phyloP scores from a whole-genome alignment of 2,329 filamentous ascomycete genomes.

The Blastomyces silverae region DNA sequence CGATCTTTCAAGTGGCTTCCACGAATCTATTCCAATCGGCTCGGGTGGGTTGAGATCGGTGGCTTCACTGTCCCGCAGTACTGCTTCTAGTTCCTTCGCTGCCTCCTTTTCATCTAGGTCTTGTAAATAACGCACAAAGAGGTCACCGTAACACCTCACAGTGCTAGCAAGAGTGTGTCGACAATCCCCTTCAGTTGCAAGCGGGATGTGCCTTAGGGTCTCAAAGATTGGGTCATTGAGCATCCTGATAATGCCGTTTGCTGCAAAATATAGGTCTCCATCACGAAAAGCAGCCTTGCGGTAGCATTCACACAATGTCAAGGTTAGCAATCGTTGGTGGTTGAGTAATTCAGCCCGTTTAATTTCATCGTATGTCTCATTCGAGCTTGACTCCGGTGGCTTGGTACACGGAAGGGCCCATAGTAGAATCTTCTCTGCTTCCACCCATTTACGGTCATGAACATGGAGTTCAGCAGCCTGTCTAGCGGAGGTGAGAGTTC shows the following conservation, averaged over 20 bases:
- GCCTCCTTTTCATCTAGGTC: background rate
- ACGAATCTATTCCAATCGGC: background rate
- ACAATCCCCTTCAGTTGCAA: background rate
- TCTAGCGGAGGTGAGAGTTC: slow-evolving; percentile 7
- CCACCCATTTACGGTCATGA: slow-evolving; percentile 11
- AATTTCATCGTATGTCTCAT: background rate
- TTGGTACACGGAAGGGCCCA: slow-evolving; percentile 13
- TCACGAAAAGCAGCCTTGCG: slow-evolving; percentile 11
- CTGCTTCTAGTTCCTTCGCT: background rate
- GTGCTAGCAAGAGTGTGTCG: slow-evolving; percentile 7
- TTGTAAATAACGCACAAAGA: slow-evolving; percentile 2
- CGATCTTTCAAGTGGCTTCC: background rate
- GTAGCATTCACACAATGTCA: slow-evolving; percentile 17
- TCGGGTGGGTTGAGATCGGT: background rate
- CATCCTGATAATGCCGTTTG: slow-evolving; percentile 11
- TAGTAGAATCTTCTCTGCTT: slow-evolving; percentile 13
- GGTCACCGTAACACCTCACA: slow-evolving; percentile 13
- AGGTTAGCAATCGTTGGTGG: slow-evolving; percentile 11
- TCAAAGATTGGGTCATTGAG: slow-evolving; percentile 3
- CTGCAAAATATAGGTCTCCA: slow-evolving; percentile 12
- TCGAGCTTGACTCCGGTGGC: background rate
- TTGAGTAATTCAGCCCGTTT: background rate
- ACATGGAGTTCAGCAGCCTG: slow-evolving; percentile 12
- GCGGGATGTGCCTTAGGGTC: background rate
- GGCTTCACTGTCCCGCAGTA: background rate